Conservation (phyloP, 176 grass and related monocot genomes). For the Leersia perrieri region DNA sequence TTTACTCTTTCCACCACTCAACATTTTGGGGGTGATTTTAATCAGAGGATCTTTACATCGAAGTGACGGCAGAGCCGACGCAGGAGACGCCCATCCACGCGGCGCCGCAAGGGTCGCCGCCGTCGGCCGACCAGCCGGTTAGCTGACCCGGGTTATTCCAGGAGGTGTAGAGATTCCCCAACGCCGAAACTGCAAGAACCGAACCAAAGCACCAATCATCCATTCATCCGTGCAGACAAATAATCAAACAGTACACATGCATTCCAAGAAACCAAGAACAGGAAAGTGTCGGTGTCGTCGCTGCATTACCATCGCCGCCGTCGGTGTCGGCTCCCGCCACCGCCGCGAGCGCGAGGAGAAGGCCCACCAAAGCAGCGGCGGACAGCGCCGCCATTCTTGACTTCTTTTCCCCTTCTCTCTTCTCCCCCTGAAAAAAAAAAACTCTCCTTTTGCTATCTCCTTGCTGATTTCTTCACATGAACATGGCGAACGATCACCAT, state of each 20-base stretch:
- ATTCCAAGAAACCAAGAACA: constrained; percentile 14
- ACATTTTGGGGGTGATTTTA: background rate
- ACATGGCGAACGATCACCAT: constrained; percentile 21
- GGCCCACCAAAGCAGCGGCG: background rate
- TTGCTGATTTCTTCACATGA: background rate
- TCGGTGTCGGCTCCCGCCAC: constrained; percentile 40
- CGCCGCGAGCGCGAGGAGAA: constrained; percentile 25
- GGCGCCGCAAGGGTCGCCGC: constrained; percentile 84
- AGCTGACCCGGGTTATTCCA: constrained; percentile 81
- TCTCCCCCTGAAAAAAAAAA: background rate
- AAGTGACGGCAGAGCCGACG: constrained; percentile 67
- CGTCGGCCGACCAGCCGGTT: constrained; percentile 58
- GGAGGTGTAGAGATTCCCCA: constrained; percentile 65
- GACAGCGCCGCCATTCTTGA: background rate
- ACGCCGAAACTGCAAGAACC: constrained; percentile 62
- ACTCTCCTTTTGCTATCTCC: background rate
- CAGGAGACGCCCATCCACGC: constrained; percentile 86
- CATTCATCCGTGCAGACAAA: background rate
- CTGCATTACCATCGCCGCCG: constrained; percentile 33
- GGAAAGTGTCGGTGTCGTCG: background rate
- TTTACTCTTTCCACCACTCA: background rate
- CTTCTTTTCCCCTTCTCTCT: background rate
- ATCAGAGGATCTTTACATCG: constrained; percentile 53
- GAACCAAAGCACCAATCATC: background rate
- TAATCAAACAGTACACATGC: background rate